Conservation (phyloP, 192 early-diverging fungal species). For the Coemansia sp. region DNA sequence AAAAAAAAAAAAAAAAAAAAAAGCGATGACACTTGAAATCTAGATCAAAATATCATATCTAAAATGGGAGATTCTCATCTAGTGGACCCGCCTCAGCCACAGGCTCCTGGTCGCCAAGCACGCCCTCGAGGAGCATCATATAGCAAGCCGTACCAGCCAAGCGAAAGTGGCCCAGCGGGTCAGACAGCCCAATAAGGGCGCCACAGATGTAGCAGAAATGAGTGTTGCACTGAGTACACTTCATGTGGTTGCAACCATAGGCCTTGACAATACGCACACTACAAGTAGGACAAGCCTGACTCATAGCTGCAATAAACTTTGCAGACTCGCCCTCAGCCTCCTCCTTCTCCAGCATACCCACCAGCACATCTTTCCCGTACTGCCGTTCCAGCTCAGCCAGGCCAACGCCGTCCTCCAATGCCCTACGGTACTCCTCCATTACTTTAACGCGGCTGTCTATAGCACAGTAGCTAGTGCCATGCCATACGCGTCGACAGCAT, state of each 20-base stretch:
- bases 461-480: slow-evolving; percentile 23
- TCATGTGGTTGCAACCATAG: slow-evolving; percentile 39
- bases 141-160: slow-evolving; percentile 4
- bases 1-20: background rate
- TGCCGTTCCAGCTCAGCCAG: slow-evolving; percentile 8
- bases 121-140: slow-evolving; percentile 23
- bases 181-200: background rate
- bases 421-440: slow-evolving; percentile 11
- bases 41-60: background rate
- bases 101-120: slow-evolving; percentile 1
- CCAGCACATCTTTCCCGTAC: slow-evolving; percentile 15
- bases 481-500: slow-evolving; percentile 25
- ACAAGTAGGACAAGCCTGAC: slow-evolving; percentile 27
- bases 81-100: background rate
- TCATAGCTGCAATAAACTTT: background rate
- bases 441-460: slow-evolving; percentile 4
- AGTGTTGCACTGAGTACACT: slow-evolving; percentile 18
- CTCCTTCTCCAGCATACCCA: slow-evolving; percentile 5
- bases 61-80: too few relatives aligned
- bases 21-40: background rate
- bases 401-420: background rate
- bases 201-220: slow-evolving; percentile 43
- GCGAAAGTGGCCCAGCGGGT: slow-evolving; percentile 24
- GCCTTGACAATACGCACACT: slow-evolving; percentile 15
- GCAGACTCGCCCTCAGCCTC: slow-evolving; percentile 2